Percentiles rank a stretch among this genome's conserved stretches.
Conservation (phyloP, 805 yeast species). For the Candida chauliodis region DNA sequence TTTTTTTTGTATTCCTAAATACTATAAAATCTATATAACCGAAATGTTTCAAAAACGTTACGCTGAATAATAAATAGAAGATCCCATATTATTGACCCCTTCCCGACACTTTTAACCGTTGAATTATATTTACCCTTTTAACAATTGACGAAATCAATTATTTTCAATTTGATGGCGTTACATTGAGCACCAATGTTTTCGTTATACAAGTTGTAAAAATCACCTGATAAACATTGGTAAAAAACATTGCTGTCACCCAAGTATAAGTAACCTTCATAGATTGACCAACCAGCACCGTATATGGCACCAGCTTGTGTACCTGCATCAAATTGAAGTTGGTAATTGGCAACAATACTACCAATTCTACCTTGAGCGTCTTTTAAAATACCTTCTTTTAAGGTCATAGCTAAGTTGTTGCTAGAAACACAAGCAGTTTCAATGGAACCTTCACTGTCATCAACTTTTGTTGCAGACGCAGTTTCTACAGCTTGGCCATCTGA, state of each 20-base stretch:
- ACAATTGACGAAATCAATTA: conserved; percentile 8
- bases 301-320: conserved; percentile 79
- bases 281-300: conserved; percentile 62
- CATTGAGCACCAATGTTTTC: conserved; percentile 48
- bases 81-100: neutral
- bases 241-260: conserved; percentile 62
- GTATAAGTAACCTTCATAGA: conserved; percentile 33
- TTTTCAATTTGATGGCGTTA: conserved; percentile 8
- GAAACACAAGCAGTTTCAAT: conserved; percentile 38
- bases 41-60: too few relatives aligned
- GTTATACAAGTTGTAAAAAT: conserved; percentile 77
- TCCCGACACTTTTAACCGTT: neutral
- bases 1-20: too few relatives aligned
- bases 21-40: too few relatives aligned
- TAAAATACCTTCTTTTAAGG: conserved; percentile 48
- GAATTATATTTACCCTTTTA: neutral
- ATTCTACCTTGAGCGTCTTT: conserved; percentile 41
- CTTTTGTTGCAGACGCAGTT: conserved; percentile 23
- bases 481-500: conserved; percentile 42
- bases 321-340: conserved; percentile 79
- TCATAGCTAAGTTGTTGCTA: conserved; percentile 51
- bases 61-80: too few relatives aligned
- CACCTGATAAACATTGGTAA: conserved; percentile 74
- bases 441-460: conserved; percentile 12
- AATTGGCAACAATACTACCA: conserved; percentile 47